A percentile compares a stretch with the other conserved stretches of the same genome.
Evolutionary conservation across 495 filamentous ascomycete species (phyloP).

Genomic region (Aspergillus olivimuriae): DNA sequence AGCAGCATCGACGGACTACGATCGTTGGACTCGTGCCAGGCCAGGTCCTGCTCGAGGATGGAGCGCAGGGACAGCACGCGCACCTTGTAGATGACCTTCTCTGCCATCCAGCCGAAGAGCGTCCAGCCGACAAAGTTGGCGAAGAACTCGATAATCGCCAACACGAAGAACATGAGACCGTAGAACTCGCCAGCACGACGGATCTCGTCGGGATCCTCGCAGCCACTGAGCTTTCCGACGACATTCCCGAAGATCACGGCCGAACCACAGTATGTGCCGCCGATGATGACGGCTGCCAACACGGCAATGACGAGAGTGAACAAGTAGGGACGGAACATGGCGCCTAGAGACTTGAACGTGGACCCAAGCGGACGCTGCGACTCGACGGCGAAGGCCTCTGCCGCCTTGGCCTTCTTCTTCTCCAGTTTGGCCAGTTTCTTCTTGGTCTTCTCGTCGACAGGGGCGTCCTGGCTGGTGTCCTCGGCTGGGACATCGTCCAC

Average conservation of each 20-base stretch:
- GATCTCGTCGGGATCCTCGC: slow-evolving; percentile 30
- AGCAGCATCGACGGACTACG: slow-evolving; percentile 42
- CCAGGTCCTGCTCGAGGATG: slow-evolving; percentile 46
- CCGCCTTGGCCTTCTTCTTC: slow-evolving; percentile 10
- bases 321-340: slow-evolving; percentile 27
- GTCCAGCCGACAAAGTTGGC: slow-evolving; percentile 46
- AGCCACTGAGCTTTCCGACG: slow-evolving; percentile 40
- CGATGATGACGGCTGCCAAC: slow-evolving; percentile 35
- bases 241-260: slow-evolving; percentile 50
- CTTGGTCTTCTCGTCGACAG: slow-evolving; percentile 19
- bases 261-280: slow-evolving; percentile 43
- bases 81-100: slow-evolving; percentile 45
- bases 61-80: slow-evolving; percentile 46
- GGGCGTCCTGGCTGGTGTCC: background rate
- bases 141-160: slow-evolving; percentile 46
- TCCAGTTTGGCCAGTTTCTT: slow-evolving; percentile 14
- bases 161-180: slow-evolving; percentile 50
- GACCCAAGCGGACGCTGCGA: background rate
- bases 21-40: slow-evolving; percentile 47
- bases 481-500: background rate
- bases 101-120: slow-evolving; percentile 45
- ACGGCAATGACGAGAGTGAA: slow-evolving; percentile 32
- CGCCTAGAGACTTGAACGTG: background rate
- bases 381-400: slow-evolving; percentile 11
- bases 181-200: slow-evolving; percentile 39